Conservation (phyloP, 2,329 filamentous ascomycete species). For the Cordyceps fumosorosea region DNA sequence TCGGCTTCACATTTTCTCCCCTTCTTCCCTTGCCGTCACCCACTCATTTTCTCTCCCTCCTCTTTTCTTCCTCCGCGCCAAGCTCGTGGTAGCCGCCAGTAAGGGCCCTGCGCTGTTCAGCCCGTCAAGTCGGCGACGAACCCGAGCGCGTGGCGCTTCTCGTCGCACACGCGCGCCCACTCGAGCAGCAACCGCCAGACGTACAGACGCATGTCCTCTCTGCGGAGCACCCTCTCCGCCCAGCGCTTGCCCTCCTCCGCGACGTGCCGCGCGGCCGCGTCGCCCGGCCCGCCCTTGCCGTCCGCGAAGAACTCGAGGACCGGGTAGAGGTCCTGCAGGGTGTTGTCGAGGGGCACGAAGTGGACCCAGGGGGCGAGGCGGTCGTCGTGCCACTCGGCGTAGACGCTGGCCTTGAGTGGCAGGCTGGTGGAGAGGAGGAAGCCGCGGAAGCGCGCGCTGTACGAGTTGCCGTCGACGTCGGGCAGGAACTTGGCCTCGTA, state of each 20-base stretch:
- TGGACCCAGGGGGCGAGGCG: slow-evolving; percentile 64
- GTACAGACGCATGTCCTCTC: slow-evolving; percentile 62
- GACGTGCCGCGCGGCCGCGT: slow-evolving; percentile 52
- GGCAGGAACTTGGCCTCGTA: slow-evolving; percentile 59
- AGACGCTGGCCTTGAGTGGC: slow-evolving; percentile 66
- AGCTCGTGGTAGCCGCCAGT: neutral
- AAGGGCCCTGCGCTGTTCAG: neutral
- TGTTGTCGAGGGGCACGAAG: slow-evolving; percentile 65
- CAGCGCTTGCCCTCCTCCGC: slow-evolving; percentile 54
- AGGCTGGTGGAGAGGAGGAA: slow-evolving; percentile 59
- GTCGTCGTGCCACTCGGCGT: slow-evolving; percentile 68
- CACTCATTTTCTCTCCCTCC: neutral
- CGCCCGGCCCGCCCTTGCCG: slow-evolving; percentile 33
- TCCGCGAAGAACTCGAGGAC: slow-evolving; percentile 61
- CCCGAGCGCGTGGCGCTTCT: slow-evolving; percentile 35
- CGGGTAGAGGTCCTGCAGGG: slow-evolving; percentile 59
- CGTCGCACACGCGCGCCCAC: slow-evolving; percentile 45
- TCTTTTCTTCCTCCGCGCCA: neutral
- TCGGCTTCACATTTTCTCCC: neutral
- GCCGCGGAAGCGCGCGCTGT: slow-evolving; percentile 54
- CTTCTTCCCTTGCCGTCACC: too few species aligned
- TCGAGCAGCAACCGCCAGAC: slow-evolving; percentile 55
- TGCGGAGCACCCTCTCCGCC: slow-evolving; percentile 54
- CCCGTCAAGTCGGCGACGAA: slow-evolving; percentile 36
- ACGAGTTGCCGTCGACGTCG: slow-evolving; percentile 65